Percentiles rank a stretch among this genome's conserved stretches.
These are phyloP conservation scores for Coemansia sp. DNA, from an alignment of 192 early-diverging fungal species.

Conservation along the genomic window DNA sequence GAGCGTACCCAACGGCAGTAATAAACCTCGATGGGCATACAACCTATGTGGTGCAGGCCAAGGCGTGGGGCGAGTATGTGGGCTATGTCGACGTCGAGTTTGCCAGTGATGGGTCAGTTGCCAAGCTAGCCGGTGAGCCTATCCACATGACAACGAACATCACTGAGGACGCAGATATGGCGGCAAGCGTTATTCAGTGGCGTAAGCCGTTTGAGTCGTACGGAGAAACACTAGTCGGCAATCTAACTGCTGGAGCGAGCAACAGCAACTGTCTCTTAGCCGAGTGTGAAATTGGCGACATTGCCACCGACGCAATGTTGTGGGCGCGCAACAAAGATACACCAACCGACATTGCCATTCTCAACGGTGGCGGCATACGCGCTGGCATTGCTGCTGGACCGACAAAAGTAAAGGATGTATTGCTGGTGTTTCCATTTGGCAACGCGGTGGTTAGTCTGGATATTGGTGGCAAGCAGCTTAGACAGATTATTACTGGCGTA, in stretches of 20 bases:
- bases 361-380: slow-evolving; percentile 69
- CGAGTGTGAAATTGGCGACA: slow-evolving; percentile 67
- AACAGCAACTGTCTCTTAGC: slow-evolving; percentile 47
- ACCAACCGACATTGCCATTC: slow-evolving; percentile 55
- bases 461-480: slow-evolving; percentile 59
- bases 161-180: slow-evolving; percentile 51
- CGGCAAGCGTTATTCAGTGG: slow-evolving; percentile 56
- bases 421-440: slow-evolving; percentile 65
- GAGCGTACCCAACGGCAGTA: slow-evolving; percentile 68
- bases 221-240: slow-evolving; percentile 55
- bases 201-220: slow-evolving; percentile 59
- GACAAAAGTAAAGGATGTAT: slow-evolving; percentile 58
- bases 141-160: slow-evolving; percentile 62
- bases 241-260: slow-evolving; percentile 40
- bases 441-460: slow-evolving; percentile 56
- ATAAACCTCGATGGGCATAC: slow-evolving; percentile 61
- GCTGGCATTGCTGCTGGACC: slow-evolving; percentile 58
- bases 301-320: slow-evolving; percentile 67
- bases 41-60: slow-evolving; percentile 71
- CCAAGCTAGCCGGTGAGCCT: slow-evolving; percentile 58
- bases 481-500: slow-evolving; percentile 57
- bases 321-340: slow-evolving; percentile 23
- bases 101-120: slow-evolving; percentile 56
- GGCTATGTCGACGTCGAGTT: slow-evolving; percentile 64
- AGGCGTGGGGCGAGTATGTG: slow-evolving; percentile 65